Evolutionary conservation across 2,329 filamentous ascomycete species (phyloP), one percentile per base, ranked within the genome.

Genomic region (Plenodomus biglobosus): DNA sequence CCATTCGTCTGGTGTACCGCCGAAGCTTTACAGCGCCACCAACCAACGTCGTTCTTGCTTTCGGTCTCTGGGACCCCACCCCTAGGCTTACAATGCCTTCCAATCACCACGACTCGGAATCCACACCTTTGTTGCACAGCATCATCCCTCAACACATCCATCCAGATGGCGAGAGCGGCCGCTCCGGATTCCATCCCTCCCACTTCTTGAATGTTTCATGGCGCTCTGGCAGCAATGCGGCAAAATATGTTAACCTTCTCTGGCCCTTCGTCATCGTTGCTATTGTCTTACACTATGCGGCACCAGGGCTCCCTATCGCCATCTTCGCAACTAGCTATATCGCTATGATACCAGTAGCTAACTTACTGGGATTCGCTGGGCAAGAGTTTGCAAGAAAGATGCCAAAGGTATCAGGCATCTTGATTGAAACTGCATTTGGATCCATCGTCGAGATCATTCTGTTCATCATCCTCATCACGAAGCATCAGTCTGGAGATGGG

Each of bases 381-480:
- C 83, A 86, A 53, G 85, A 89, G 66, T 73, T 90, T 51, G 83
- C 86, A 1, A 80, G 85, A 47, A 92, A 92, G 72, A 72, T 92
- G 48, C 87, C 87, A 18, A 88, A 88, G 60, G 87, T 90, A 3
- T 72, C 85, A 38, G 85, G 85, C 15, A 79, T 88, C 6, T 66
- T 88, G 41, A 55, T 81, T 11, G 80, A 83, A 58, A 81, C 78
- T 1, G 77, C 77, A 0, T 71, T 91, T 43, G 88, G 87, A 1
- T 88, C 87, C 0, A 74, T 91, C 11, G 88, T 94, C 40, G 90
- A 95, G 67, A 86, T 95, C 45, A 82, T 95, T 36, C 75, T 95
- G 18, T 94, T 95, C 72, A 86, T 92, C 75, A 82, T 92, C 1
- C 74, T 95, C 34, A 79, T 94, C 44, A 70, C 73, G 35, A 79